phyloP scores from a whole-genome alignment of 306 rosid species.

The Acacia acuminata region DNA sequence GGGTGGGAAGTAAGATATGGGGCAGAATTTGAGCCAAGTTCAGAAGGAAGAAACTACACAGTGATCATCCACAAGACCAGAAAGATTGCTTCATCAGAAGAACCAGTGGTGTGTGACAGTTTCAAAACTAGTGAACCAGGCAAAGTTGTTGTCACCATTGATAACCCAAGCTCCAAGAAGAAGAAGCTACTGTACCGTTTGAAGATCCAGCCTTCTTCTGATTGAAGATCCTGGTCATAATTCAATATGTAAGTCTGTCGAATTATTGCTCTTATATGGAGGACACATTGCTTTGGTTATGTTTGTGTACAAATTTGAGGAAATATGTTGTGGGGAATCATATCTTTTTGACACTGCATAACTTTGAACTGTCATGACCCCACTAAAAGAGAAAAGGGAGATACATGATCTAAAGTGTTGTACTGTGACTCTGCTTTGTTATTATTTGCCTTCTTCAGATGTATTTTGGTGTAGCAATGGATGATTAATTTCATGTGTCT shows the following conservation, averaged over 20 bases:
- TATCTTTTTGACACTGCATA: conserved; percentile 9
- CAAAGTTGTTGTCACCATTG: conserved; percentile 63
- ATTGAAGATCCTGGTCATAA: conserved; percentile 12
- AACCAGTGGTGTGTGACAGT: conserved; percentile 51
- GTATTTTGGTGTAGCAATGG: not conserved
- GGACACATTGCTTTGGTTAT: conserved; percentile 28
- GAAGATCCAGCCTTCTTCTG: conserved; percentile 55
- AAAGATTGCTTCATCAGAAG: conserved; percentile 50
- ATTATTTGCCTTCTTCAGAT: conserved; percentile 4
- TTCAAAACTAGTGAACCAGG: conserved; percentile 66
- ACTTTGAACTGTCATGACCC: conserved; percentile 30
- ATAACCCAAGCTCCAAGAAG: conserved; percentile 69
- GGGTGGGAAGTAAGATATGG: conserved; percentile 82
- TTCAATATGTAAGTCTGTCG: conserved; percentile 6
- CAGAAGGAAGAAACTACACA: conserved; percentile 63
- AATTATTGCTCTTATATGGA: conserved; percentile 28
- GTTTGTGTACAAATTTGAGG: conserved; percentile 24
- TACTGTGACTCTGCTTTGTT: not conserved
- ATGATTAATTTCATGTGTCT: not conserved
- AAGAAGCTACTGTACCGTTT: conserved; percentile 77
- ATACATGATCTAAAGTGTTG: not conserved
- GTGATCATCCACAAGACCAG: conserved; percentile 68
- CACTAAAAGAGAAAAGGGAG: conserved; percentile 7
- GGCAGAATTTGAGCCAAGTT: conserved; percentile 72
- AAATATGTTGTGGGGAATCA: conserved; percentile 32